Evolutionary conservation across 106 monocot genomes (phyloP), one percentile per base, ranked within the genome.

Genomic region (Dactylorhiza incarnata): DNA sequence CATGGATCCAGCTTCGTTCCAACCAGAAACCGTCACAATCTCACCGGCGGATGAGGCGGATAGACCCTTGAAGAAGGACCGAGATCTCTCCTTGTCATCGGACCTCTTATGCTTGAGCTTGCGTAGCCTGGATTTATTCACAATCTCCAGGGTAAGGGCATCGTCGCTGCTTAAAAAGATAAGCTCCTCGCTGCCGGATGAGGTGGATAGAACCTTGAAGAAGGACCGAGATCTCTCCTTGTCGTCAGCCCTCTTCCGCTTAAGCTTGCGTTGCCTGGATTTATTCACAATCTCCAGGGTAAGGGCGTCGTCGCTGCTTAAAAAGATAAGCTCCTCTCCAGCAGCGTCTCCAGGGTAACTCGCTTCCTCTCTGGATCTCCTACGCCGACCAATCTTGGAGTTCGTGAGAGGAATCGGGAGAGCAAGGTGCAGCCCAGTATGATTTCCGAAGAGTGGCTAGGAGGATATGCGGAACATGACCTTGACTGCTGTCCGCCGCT

Each of bases 261-360:
- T 87, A 45, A 23, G 53, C 74, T 74, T 49, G 68, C 76, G 78
- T 69, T 45, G 23, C 78, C 24, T 70, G 70, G 92, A 80, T 79
- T 72, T 84, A 80, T 83, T 83, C 6, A 92, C 65, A 73, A 95
- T 86, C 65, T 77, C 90, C 24, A 90, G 76, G 50, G 73, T 88
- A 47, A 93, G 80, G 69, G 90, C 92, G 66, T 95, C 95, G 72
- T 92, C 95, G 78, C 85, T 83, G 85, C 95, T 88, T 72, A 85
- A 45, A n/a, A 83, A 7, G 6, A 77, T 48, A 68, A 77, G 72
- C 61, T 52, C 16, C 5, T 65, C 26, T 9, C 25, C 11, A 5
- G 22, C 45, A 15, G 44, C 14, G 24, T 45, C 68, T 1, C 7
- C 71, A 45, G 19, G 5, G 19, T 71, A 46, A 48, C 71, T 71